phyloP scores from a whole-genome alignment of 148 eudicot genomes.

The Rheum nobile region DNA sequence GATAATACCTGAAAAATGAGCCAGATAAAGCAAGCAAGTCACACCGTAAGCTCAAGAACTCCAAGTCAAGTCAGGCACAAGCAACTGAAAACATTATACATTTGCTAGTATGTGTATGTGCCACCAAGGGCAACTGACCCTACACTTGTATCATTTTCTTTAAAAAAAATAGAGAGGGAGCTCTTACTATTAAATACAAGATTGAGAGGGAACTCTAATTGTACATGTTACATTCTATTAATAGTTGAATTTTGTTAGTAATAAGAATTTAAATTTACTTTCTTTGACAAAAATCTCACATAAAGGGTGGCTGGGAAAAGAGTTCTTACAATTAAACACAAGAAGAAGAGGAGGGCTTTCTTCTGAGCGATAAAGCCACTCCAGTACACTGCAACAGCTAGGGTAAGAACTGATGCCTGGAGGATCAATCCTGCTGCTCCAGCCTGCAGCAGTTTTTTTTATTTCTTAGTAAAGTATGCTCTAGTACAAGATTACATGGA shows the following conservation, averaged over 20 bases:
- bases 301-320: neutral
- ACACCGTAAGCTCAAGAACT: neutral
- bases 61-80: too few relatives aligned
- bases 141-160: too few relatives aligned
- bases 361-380: conserved; percentile 67
- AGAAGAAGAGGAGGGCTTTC: conserved; percentile 59
- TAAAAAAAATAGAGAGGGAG: too few relatives aligned
- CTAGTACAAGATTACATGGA: too few relatives aligned
- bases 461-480: conserved; percentile 10
- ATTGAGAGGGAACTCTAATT: too few relatives aligned
- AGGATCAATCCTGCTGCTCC: conserved; percentile 82
- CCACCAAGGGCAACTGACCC: too few relatives aligned
- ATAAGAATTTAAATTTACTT: neutral
- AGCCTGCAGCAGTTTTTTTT: conserved; percentile 39
- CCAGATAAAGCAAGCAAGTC: neutral
- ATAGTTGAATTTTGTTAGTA: neutral
- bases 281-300: neutral
- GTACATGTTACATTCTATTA: too few relatives aligned
- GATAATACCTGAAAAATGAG: conserved; percentile 48
- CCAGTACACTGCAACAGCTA: conserved; percentile 84
- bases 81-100: too few relatives aligned
- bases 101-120: too few relatives aligned
- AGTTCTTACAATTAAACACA: conserved; percentile 61
- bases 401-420: conserved; percentile 75
- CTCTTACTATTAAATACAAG: too few relatives aligned